Percentiles rank a stretch among this genome's conserved stretches.
phyloP scores from a whole-genome alignment of 2,329 filamentous ascomycete genomes.

The Didymella keratinophila region DNA sequence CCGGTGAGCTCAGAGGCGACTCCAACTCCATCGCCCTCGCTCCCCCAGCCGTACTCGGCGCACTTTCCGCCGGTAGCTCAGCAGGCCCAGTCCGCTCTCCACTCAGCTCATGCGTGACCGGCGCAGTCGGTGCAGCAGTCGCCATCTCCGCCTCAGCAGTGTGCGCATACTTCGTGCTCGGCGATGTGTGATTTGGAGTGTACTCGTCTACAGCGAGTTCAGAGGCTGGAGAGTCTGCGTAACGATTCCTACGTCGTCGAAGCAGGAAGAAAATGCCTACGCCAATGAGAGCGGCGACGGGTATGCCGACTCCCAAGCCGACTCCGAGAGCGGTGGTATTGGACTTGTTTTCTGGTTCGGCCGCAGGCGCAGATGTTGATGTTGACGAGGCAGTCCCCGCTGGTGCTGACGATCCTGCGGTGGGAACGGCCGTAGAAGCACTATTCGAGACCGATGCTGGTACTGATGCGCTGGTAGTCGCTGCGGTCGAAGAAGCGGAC shows the following conservation, averaged over 20 bases:
- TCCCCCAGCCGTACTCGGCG: constrained; percentile 2
- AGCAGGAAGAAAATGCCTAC: constrained; percentile 15
- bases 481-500: constrained; percentile 5
- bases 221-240: background rate
- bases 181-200: background rate
- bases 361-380: background rate
- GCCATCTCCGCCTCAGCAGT: constrained; percentile 4
- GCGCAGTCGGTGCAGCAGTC: background rate
- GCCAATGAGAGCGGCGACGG: constrained; percentile 11
- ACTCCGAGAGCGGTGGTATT: constrained; percentile 21
- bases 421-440: background rate
- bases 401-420: constrained; percentile 10
- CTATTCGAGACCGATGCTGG: background rate
- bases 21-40: constrained; percentile 5
- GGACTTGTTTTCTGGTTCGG: constrained; percentile 3
- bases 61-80: constrained; percentile 3
- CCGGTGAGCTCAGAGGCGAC: background rate
- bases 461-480: constrained; percentile 10
- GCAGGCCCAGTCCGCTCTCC: background rate
- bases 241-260: constrained; percentile 6
- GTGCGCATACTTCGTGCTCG: constrained; percentile 12
- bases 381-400: constrained; percentile 3
- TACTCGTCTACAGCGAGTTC: constrained; percentile 13
- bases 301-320: constrained; percentile 20
- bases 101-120: constrained; percentile 3